Evolutionary conservation across 306 rosid genomes (phyloP).

Genomic region (Prunus mira): DNA sequence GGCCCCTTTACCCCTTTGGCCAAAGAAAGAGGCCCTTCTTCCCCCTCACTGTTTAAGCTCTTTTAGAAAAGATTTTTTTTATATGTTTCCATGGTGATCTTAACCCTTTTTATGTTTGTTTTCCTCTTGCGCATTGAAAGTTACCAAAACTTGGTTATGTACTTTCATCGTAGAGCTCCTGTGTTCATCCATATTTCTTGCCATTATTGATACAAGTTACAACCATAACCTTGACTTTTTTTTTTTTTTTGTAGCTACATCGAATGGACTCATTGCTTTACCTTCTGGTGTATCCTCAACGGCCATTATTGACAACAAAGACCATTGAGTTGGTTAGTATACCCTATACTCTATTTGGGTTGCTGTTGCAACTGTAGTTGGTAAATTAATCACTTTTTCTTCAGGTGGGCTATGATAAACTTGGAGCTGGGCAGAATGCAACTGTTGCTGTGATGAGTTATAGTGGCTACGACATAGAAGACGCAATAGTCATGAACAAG

Average conservation of each 20-base stretch:
- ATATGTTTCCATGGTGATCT: background rate
- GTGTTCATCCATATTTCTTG: background rate
- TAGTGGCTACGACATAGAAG: conserved; percentile 98
- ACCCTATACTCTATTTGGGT: no score
- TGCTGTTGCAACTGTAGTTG: no score
- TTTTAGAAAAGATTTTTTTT: background rate
- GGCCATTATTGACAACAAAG: conserved; percentile 84
- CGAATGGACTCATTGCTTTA: conserved; percentile 85
- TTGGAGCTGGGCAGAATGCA: conserved; percentile 98
- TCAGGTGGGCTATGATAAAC: conserved; percentile 74
- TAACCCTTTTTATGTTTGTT: background rate
- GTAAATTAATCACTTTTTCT: no score
- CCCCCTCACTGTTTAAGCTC: background rate
- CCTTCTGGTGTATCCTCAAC: conserved; percentile 91
- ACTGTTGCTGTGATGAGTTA: conserved; percentile 99
- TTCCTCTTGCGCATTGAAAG: background rate
- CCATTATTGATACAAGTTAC: background rate
- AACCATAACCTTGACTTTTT: background rate
- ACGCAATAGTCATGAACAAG: conserved; percentile 98
- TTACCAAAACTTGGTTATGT: background rate
- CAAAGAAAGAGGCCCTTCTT: background rate
- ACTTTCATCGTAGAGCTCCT: background rate
- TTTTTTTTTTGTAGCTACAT: conserved; percentile 15
- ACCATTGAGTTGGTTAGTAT: conserved; percentile 78
- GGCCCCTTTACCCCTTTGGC: background rate